These are phyloP conservation scores for Pyrus hybrid DNA, from an alignment of 331 rosid species.

Conservation along the genomic window DNA sequence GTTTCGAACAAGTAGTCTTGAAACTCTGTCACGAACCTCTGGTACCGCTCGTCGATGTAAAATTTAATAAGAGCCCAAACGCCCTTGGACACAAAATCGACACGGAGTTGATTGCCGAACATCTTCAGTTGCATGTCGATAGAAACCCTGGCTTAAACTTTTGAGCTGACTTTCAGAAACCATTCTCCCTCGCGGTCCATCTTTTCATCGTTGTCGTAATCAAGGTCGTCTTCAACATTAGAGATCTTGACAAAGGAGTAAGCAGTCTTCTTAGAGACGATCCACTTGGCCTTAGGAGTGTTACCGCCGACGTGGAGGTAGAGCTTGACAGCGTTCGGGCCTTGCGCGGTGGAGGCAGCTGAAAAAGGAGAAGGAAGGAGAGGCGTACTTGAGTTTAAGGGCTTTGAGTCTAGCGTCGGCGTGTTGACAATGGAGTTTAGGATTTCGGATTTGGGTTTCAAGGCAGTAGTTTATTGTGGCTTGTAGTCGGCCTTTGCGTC, in stretches of 20 bases:
- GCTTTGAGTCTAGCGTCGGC: constrained; percentile 65
- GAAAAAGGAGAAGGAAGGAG: constrained; percentile 5
- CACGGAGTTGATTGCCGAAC: constrained; percentile 67
- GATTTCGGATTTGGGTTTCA: constrained; percentile 13
- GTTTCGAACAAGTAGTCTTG: constrained; percentile 61
- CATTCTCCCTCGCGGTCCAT: constrained; percentile 21
- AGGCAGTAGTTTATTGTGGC: neutral
- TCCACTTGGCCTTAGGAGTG: constrained; percentile 81
- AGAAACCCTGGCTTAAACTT: constrained; percentile 65
- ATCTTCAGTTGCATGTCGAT: constrained; percentile 73
- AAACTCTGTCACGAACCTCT: constrained; percentile 56
- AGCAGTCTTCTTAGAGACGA: constrained; percentile 53
- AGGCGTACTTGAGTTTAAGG: constrained; percentile 59
- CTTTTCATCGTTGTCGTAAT: constrained; percentile 20
- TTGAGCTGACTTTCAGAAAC: constrained; percentile 58
- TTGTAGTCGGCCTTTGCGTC: constrained; percentile 15
- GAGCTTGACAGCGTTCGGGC: constrained; percentile 62
- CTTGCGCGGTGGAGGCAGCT: constrained; percentile 22
- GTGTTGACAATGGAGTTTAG: constrained; percentile 20
- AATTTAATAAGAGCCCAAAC: constrained; percentile 74
- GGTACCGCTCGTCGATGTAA: constrained; percentile 44
- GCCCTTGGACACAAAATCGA: constrained; percentile 65
- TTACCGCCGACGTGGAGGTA: constrained; percentile 88
- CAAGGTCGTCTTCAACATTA: constrained; percentile 14
- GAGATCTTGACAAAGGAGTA: constrained; percentile 45